Conservation (phyloP, 78 protist genomes). For the Isochrysis galbana region DNA sequence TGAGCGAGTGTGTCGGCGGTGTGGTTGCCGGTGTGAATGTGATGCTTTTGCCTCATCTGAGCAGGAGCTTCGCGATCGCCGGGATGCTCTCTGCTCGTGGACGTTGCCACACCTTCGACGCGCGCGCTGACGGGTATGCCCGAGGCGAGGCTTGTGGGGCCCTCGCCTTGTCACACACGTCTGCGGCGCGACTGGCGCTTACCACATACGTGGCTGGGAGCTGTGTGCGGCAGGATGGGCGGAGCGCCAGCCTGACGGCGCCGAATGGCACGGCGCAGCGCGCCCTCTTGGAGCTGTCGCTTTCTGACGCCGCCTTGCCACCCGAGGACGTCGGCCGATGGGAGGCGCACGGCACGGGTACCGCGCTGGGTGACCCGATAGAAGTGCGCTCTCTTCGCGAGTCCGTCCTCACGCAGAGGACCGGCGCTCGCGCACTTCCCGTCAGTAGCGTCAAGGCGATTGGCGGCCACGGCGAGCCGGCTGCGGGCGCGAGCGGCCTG, state of each 20-base stretch:
- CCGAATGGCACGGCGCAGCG: conserved; percentile 70
- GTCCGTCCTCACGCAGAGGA: neutral
- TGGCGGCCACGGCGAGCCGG: conserved; percentile 19
- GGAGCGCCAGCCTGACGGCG: conserved; percentile 49
- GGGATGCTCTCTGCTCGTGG: conserved; percentile 67
- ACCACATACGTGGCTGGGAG: neutral
- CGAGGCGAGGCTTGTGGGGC: conserved; percentile 81
- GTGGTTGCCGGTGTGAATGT: neutral
- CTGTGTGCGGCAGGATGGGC: conserved; percentile 66
- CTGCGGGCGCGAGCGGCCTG: conserved; percentile 8
- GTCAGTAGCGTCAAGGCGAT: neutral
- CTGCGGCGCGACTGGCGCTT: neutral
- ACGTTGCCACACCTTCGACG: conserved; percentile 72
- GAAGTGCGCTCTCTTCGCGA: neutral
- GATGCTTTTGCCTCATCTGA: neutral
- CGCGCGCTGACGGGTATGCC: conserved; percentile 80
- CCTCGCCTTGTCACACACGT: conserved; percentile 28
- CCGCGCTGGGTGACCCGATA: conserved; percentile 69
- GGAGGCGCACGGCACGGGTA: conserved; percentile 41
- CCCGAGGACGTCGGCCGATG: conserved; percentile 40
- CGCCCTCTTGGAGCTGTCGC: conserved; percentile 52
- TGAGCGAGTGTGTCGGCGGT: neutral
- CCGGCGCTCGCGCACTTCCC: neutral
- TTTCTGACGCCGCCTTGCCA: conserved; percentile 10
- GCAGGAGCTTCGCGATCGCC: conserved; percentile 29